Conservation (phyloP, 192 early-diverging fungal genomes). For the Coemansia interrupta region DNA sequence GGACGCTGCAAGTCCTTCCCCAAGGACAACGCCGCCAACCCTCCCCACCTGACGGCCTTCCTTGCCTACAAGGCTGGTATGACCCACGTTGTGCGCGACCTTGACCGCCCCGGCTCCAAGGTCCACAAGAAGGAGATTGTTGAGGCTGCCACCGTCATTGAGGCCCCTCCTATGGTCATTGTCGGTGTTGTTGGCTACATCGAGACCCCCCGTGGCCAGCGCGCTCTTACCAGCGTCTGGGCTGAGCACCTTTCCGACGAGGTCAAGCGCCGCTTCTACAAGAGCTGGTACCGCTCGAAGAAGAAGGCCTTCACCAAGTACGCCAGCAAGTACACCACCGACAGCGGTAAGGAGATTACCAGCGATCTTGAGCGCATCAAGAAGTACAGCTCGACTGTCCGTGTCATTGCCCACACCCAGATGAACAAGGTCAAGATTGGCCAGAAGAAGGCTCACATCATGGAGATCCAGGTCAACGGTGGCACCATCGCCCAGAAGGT, state of each 20-base stretch:
- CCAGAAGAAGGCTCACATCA: slow-evolving; percentile 99
- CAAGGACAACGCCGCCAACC: slow-evolving; percentile 90
- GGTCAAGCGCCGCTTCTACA: slow-evolving; percentile 99
- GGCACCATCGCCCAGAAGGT: slow-evolving; percentile 95
- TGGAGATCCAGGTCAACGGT: slow-evolving; percentile 99
- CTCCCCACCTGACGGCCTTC: slow-evolving; percentile 98
- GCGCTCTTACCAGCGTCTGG: slow-evolving; percentile 99
- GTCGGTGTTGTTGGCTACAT: slow-evolving; percentile 99
- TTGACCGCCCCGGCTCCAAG: slow-evolving; percentile 98
- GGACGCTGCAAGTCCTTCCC: slow-evolving; percentile 99
- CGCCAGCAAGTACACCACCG: slow-evolving; percentile 92
- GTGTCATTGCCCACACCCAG: slow-evolving; percentile 98
- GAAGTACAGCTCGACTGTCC: slow-evolving; percentile 98
- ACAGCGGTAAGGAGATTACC: slow-evolving; percentile 75
- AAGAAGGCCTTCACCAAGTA: slow-evolving; percentile 99
- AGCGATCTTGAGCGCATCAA: slow-evolving; percentile 96
- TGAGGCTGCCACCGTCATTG: slow-evolving; percentile 97
- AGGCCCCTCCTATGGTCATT: slow-evolving; percentile 94
- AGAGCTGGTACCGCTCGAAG: slow-evolving; percentile 99
- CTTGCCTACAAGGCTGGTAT: slow-evolving; percentile 99
- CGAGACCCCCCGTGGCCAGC: slow-evolving; percentile 96
- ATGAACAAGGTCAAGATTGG: slow-evolving; percentile 89
- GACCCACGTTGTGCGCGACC: slow-evolving; percentile 99
- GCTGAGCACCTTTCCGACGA: slow-evolving; percentile 98
- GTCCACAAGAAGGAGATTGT: slow-evolving; percentile 99